These are phyloP conservation scores for Mikania micrantha DNA, from an alignment of 129 eudicot species.

Conservation along the genomic window DNA sequence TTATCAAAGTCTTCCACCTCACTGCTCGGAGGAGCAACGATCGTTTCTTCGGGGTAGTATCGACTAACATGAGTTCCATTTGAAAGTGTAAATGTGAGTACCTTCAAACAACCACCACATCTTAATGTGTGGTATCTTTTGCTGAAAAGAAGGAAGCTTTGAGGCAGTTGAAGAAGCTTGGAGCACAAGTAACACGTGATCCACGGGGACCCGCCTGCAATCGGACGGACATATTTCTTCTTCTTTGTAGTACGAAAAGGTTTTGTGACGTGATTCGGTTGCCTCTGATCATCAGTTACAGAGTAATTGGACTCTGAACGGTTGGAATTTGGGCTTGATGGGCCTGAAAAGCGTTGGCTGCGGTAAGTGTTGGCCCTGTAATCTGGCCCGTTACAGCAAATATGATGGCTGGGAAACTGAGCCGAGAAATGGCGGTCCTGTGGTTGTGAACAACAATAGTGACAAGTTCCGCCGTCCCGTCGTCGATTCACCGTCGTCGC, in stretches of 20 bases:
- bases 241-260: constrained; percentile 25
- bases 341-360: constrained; percentile 29
- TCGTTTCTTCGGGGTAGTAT: constrained; percentile 27
- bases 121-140: constrained; percentile 50
- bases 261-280: constrained; percentile 13
- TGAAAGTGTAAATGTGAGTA: constrained; percentile 51
- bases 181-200: constrained; percentile 57
- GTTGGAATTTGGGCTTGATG: constrained; percentile 33
- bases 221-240: constrained; percentile 51
- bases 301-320: constrained; percentile 31
- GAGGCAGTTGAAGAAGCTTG: constrained; percentile 62
- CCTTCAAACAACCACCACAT: constrained; percentile 61
- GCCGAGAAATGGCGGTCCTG: constrained; percentile 44
- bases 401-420: constrained; percentile 40
- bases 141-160: constrained; percentile 58
- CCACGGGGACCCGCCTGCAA: constrained; percentile 78
- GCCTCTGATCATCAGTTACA: constrained; percentile 25
- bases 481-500: constrained; percentile 26
- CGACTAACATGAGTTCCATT: constrained; percentile 41
- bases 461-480: constrained; percentile 42
- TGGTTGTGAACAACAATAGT: constrained; percentile 42
- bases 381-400: constrained; percentile 18
- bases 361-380: constrained; percentile 20
- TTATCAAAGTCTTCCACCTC: constrained; percentile 44
- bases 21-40: constrained; percentile 61